These are phyloP conservation scores for Casuarina equisetifolia DNA, from an alignment of 306 rosid species.

Conservation along the genomic window DNA sequence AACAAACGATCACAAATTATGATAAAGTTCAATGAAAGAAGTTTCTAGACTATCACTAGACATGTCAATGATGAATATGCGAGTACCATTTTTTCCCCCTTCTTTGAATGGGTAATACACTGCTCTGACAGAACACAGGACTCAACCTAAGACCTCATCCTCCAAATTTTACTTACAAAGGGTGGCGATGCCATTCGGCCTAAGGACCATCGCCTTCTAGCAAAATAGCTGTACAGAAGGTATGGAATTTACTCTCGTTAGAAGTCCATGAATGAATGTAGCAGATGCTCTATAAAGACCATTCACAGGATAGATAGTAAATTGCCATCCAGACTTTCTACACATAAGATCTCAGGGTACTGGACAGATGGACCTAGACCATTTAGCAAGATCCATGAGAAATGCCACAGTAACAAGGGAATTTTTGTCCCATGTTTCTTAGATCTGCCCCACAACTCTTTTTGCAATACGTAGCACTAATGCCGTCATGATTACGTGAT, in stretches of 20 bases:
- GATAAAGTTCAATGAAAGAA: background rate
- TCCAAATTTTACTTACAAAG: background rate
- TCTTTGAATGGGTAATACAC: background rate
- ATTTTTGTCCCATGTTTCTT: background rate
- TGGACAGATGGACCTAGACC: no score
- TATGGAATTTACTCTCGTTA: background rate
- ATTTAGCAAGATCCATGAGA: no score
- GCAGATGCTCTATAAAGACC: background rate
- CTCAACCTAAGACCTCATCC: background rate
- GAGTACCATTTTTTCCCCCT: background rate
- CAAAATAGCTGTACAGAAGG: background rate
- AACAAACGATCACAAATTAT: background rate
- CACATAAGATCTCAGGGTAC: no score
- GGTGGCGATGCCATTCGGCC: background rate
- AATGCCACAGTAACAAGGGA: background rate
- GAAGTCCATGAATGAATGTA: background rate
- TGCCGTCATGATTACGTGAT: background rate
- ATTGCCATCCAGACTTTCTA: background rate
- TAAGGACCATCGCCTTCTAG: background rate
- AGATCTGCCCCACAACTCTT: background rate
- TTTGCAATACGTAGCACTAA: background rate
- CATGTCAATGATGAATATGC: background rate
- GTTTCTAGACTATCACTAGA: background rate
- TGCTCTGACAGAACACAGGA: background rate
- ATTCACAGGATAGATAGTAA: no score